Evolutionary conservation across 495 filamentous ascomycete genomes (phyloP).

Genomic region (Aspergillus cavernicola): DNA sequence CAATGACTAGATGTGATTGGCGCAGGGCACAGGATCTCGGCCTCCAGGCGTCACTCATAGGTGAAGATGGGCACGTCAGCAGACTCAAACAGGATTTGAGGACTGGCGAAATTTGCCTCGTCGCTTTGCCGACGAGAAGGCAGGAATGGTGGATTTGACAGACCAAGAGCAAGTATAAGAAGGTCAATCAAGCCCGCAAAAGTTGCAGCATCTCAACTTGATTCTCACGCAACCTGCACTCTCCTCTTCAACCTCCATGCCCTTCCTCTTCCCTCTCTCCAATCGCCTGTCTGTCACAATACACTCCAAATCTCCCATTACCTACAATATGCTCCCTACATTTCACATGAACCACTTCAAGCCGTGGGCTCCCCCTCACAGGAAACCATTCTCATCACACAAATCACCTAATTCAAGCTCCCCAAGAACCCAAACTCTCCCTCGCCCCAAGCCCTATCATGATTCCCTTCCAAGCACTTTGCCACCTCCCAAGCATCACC

Average conservation of each 20-base stretch:
- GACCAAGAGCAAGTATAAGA: slow-evolving; percentile 1
- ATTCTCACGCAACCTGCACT: not conserved
- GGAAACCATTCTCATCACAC: not conserved
- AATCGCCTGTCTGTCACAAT: not conserved
- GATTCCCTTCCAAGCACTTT: too few relatives aligned
- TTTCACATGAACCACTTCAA: slow-evolving; percentile 8
- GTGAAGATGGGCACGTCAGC: too few relatives aligned
- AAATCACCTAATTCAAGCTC: not conserved
- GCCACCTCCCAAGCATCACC: slow-evolving; percentile 19
- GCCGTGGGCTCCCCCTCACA: not conserved
- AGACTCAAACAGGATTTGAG: too few relatives aligned
- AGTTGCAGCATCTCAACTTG: slow-evolving; percentile 3
- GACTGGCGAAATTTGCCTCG: too few relatives aligned
- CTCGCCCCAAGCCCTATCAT: slow-evolving; percentile 11
- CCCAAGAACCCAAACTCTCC: too few relatives aligned
- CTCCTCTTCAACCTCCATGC: not conserved
- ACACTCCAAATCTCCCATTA: not conserved
- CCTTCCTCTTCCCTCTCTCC: not conserved
- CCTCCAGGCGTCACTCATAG: too few relatives aligned
- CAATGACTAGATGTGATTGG: too few relatives aligned
- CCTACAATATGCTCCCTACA: slow-evolving; percentile 6
- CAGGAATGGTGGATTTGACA: too few relatives aligned
- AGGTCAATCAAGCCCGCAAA: not conserved
- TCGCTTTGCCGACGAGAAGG: too few relatives aligned
- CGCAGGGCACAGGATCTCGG: too few relatives aligned